Base-by-base conservation (phyloP, 257 asterid genomes). In the Ophiorrhiza pumila region DNA sequence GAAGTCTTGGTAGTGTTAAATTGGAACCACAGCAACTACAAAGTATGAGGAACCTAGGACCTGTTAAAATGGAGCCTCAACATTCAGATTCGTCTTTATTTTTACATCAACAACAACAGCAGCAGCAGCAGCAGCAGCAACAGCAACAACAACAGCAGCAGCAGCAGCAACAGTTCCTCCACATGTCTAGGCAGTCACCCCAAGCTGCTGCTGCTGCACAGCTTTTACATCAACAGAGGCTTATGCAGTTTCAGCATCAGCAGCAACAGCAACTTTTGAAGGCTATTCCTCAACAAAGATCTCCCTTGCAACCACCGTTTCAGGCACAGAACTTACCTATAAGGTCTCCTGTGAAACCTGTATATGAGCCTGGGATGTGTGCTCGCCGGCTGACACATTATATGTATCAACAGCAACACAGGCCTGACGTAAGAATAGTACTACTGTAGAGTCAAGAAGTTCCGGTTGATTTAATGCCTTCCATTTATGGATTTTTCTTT, bases 351-450 rank as follows among this genome's bases (percentile, higher is more conserved):
- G 82, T 56, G 37, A 94, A 89, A 75, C 90, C 97, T 4, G 85
- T 84, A 7, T 94, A 94, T 71, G 99, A 94, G 86, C 99, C 99
- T 39, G 99, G 99, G 71, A 94, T 85, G 95, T 87, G 99, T 79
- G 99, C 99, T 47, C 86, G 97, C 6, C 85, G 99, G 83, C 84
- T 94, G 76, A 91, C 97, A 2, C 95, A 91, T 86, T 94, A 94
- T 78, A 88, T 94, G 97, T 88, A 91, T 78, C 99, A 91, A 87
- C 99, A 94, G 62, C 98, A 90, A 69, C 97, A 88, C 71, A 90
- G 99, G 79, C 96, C 99, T 77, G 95, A 90, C 70, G 99, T 91
- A 86, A 83, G 90, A 46, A 56, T 57, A 35, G 41, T 62, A 20
- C 56, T 71, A 9, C 23, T 20, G 41, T 57, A 34, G 52, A 23